Evolutionary conservation across 192 early-diverging fungal species (phyloP).

Genomic region (Backusella tarrabulga): DNA sequence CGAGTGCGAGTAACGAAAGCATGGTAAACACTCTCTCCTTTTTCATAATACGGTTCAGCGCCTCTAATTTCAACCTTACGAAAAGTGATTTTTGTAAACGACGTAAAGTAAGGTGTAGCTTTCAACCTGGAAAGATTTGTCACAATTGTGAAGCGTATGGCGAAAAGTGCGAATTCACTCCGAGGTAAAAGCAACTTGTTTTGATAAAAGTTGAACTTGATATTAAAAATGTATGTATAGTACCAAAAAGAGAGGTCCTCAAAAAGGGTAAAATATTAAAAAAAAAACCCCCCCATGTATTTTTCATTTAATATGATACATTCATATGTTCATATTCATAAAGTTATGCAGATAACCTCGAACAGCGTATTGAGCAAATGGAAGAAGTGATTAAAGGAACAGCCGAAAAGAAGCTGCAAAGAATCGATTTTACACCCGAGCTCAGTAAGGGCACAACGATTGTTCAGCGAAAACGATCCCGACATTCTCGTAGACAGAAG

Average conservation of each 20-base stretch:
- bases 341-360: background rate
- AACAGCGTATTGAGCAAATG: slow-evolving; percentile 9
- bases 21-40: background rate
- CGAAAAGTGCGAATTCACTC: slow-evolving; percentile 22
- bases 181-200: slow-evolving; percentile 10
- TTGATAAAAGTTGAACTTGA: background rate
- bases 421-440: background rate
- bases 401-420: background rate
- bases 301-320: background rate
- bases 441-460: background rate
- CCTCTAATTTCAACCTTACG: background rate
- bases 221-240: background rate
- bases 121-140: slow-evolving; percentile 21
- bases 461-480: background rate
- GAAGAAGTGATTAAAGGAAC: background rate
- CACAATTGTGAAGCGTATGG: slow-evolving; percentile 25
- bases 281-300: background rate
- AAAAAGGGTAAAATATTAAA: background rate
- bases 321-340: background rate
- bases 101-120: slow-evolving; percentile 26
- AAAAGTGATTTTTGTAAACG: slow-evolving; percentile 29
- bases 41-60: background rate
- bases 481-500: background rate
- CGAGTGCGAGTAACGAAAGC: slow-evolving; percentile 1
- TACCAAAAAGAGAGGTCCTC: background rate